Evolutionary conservation across 805 yeast species (phyloP).

Genomic region (Saturnispora dispora): DNA sequence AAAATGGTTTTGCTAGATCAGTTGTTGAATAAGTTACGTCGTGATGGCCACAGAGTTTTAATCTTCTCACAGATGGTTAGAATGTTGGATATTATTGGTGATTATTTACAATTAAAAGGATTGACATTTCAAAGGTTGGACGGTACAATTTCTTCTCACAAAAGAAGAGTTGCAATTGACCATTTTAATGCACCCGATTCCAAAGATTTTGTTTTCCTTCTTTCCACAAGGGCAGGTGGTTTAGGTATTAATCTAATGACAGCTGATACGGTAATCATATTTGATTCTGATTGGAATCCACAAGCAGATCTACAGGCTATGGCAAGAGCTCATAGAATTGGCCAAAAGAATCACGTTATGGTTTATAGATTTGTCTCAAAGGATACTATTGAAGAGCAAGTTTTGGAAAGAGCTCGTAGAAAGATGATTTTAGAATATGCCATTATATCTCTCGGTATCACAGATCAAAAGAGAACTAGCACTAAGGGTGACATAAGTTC

Average conservation of each 20-base stretch:
- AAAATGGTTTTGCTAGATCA: constrained; percentile 95
- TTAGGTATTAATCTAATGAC: constrained; percentile 97
- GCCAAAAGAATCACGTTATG: constrained; percentile 97
- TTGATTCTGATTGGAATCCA: constrained; percentile 99
- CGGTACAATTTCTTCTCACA: constrained; percentile 93
- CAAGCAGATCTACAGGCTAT: constrained; percentile 98
- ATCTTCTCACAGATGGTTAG: constrained; percentile 97
- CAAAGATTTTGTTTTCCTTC: constrained; percentile 79
- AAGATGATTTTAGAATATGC: constrained; percentile 99
- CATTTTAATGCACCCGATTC: constrained; percentile 94
- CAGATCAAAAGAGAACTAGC: constrained; percentile 52
- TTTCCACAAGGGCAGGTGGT: constrained; percentile 98
- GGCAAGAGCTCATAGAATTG: constrained; percentile 99
- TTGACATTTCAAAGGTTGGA: constrained; percentile 85
- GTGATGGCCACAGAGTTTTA: constrained; percentile 93
- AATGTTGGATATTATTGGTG: constrained; percentile 91
- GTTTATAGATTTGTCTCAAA: constrained; percentile 96
- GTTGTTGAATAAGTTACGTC: constrained; percentile 67
- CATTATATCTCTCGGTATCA: constrained; percentile 89
- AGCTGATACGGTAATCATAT: constrained; percentile 96
- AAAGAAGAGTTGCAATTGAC: constrained; percentile 89
- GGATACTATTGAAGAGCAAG: constrained; percentile 97
- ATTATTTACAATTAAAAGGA: constrained; percentile 81
- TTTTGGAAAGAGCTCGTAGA: constrained; percentile 90
- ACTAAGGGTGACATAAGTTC: constrained; percentile 66